Base-by-base conservation (phyloP, 208 protist genomes). In the Crithidia fasciculata region DNA sequence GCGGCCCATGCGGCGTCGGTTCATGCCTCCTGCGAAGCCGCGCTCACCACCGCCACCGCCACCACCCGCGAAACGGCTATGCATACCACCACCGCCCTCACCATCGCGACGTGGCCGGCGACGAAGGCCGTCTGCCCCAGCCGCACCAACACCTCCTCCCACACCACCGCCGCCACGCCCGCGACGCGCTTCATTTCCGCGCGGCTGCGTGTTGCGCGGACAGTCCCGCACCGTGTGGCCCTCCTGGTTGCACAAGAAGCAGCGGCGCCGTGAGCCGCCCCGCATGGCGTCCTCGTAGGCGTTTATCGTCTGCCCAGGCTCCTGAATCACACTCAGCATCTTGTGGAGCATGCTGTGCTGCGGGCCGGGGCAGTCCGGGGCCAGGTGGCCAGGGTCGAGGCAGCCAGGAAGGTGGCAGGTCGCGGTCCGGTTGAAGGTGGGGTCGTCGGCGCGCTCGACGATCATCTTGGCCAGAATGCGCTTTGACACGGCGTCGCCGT, bases 351-450 rank as follows among this genome's bases (percentile, higher is more conserved):
- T 53, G 13, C 88, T 87, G 80, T 90, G 83, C 70, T 90, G 85
- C 13, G 84, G 72, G 3, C 91, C 90, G 0, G 93, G 90, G 72
- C 94, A 97, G 66, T 94, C 81, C 2, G 88, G 85, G 2, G 90
- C 81, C 19, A 95, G 76, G 74, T 97, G 94, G 4, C 94, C 94
- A 8, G 92, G 94, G 73, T 97, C 94, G 54, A 91, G 82, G 78
- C 94, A 97, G 44, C 80, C 78, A 16, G 72, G 61, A 57, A 84
- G 85, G 78, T 94, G 88, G 78, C 94, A 97, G 15, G 87, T 90
- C 10, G 85, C 86, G 64, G 78, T 87, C 41, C 79, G 84, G 57
- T 95, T 93, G 69, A 95, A 95, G 16, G 74, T 81, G 8, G 85
- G 84, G 74, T 94, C 88, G 40, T 82, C 82, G 19, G 80, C 87